Conservation (phyloP, 192 early-diverging fungal genomes). For the Mortierella hygrophila region DNA sequence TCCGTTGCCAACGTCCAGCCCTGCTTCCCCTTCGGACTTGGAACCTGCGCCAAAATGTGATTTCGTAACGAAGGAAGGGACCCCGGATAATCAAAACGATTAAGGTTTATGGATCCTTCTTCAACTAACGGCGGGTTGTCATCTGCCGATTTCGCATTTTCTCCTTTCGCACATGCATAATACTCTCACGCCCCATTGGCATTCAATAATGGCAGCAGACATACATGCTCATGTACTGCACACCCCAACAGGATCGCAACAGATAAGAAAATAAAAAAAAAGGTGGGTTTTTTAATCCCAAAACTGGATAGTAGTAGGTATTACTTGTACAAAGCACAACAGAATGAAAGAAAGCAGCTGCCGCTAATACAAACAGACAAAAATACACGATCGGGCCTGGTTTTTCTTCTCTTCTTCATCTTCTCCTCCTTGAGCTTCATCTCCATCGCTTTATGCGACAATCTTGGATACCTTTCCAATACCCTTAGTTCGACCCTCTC, state of each 20-base stretch:
- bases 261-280: neutral
- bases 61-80: neutral
- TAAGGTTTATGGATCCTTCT: neutral
- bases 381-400: neutral
- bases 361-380: neutral
- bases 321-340: constrained; percentile 3
- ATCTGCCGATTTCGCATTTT: neutral
- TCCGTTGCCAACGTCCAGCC: neutral
- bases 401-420: neutral
- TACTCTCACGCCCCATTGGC: neutral
- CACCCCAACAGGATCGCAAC: too few species aligned
- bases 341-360: neutral
- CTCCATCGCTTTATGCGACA: constrained; percentile 40
- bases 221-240: neutral
- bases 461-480: constrained; percentile 84
- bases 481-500: constrained; percentile 90
- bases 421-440: neutral
- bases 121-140: neutral
- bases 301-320: neutral
- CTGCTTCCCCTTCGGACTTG: neutral
- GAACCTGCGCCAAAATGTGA: neutral
- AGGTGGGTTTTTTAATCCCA: neutral
- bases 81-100: neutral
- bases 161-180: neutral
- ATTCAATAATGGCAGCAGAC: neutral